These are phyloP conservation scores for Candida broadrunensis DNA, from an alignment of 805 yeast species.

Conservation along the genomic window DNA sequence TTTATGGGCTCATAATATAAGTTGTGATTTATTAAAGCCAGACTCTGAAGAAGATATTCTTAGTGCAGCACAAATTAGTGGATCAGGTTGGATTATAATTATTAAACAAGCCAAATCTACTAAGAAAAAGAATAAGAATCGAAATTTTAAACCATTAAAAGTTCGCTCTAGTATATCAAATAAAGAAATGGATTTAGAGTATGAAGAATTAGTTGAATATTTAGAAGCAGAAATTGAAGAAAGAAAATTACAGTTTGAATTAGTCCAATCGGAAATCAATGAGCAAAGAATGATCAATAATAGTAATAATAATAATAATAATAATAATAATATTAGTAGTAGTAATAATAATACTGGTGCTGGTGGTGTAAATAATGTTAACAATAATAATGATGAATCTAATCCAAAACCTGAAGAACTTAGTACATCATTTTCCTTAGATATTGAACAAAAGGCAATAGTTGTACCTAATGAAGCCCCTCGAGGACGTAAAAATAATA, in stretches of 20 bases:
- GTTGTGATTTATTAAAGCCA: constrained; percentile 58
- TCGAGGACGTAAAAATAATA: constrained; percentile 71
- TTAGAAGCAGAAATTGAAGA: constrained; percentile 25
- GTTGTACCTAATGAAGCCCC: constrained; percentile 80
- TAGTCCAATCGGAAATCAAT: not conserved
- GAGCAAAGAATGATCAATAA: not conserved
- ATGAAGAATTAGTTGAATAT: constrained; percentile 55
- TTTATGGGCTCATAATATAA: constrained; percentile 76
- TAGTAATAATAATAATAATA: constrained; percentile 10
- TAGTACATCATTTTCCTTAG: constrained; percentile 27
- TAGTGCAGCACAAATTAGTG: constrained; percentile 61
- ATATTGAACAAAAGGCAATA: constrained; percentile 52
- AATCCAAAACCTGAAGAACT: constrained; percentile 1
- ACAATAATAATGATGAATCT: not conserved
- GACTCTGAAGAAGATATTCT: constrained; percentile 58
- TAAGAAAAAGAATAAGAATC: constrained; percentile 24
- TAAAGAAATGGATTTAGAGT: constrained; percentile 69
- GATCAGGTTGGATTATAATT: constrained; percentile 72
- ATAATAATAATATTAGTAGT: not conserved
- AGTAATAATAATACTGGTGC: not conserved
- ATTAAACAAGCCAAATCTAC: constrained; percentile 60
- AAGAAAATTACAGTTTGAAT: constrained; percentile 5
- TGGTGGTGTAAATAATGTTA: not conserved
- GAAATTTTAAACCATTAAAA: constrained; percentile 70
- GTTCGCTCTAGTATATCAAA: constrained; percentile 60